Conservation (phyloP, 371 early-diverging fungal genomes). For the Gilbertella persicaria region DNA sequence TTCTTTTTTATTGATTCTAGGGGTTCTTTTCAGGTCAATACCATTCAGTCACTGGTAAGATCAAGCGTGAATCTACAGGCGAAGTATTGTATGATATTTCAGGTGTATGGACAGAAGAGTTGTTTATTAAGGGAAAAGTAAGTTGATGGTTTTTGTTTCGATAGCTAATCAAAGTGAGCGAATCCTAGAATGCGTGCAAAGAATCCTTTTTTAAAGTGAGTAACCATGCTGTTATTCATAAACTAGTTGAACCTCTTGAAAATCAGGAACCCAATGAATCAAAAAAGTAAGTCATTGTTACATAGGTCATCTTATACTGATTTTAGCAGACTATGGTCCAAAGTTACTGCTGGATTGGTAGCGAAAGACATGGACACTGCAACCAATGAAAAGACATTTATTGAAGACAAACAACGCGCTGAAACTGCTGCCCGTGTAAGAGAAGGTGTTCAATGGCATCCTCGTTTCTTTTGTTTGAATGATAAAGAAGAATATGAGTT, state of each 20-base stretch:
- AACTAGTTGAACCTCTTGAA: constrained; percentile 45
- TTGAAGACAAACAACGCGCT: constrained; percentile 74
- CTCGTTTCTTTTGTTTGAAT: constrained; percentile 54
- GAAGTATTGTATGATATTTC: constrained; percentile 79
- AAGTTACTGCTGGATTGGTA: constrained; percentile 68
- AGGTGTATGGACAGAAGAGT: constrained; percentile 87
- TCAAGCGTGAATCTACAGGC: constrained; percentile 75
- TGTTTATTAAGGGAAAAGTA: constrained; percentile 54
- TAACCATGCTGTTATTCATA: constrained; percentile 40
- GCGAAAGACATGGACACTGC: constrained; percentile 67
- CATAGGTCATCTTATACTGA: too few species aligned
- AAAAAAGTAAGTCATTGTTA: constrained; percentile 56
- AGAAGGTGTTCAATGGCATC: constrained; percentile 57
- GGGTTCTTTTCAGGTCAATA: constrained; percentile 84
- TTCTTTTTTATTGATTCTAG: constrained; percentile 29
- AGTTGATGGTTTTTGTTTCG: too few species aligned
- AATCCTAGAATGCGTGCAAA: constrained; percentile 23
- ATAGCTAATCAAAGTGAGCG: not conserved
- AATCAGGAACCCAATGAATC: constrained; percentile 87
- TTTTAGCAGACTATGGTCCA: constrained; percentile 71
- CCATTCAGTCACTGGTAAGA: constrained; percentile 83
- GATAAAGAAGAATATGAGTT: constrained; percentile 32
- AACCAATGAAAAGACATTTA: constrained; percentile 64
- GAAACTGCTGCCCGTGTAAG: constrained; percentile 64
- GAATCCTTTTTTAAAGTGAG: constrained; percentile 40